phyloP scores from a whole-genome alignment of 1,284 basidiomycete species.

The Tilletia indica region DNA sequence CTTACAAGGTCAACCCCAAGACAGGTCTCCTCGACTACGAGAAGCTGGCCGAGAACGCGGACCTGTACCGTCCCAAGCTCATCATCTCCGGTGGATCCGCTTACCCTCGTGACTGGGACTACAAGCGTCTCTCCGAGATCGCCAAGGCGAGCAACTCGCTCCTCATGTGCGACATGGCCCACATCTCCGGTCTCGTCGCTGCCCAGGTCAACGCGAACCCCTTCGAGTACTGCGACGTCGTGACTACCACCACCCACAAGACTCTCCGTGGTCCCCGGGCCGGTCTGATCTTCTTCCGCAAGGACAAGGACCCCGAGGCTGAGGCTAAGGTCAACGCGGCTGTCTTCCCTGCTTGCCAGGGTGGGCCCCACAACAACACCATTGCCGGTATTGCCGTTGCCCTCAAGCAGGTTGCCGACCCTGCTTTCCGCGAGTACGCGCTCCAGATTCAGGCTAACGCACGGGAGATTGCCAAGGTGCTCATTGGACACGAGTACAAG shows the following conservation, averaged over 20 bases:
- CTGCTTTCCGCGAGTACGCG: slow-evolving; percentile 88
- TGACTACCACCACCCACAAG: slow-evolving; percentile 73
- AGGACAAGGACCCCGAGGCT: slow-evolving; percentile 80
- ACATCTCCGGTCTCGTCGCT: slow-evolving; percentile 93
- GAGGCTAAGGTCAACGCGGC: slow-evolving; percentile 96
- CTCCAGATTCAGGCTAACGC: slow-evolving; percentile 77
- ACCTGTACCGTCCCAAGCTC: slow-evolving; percentile 92
- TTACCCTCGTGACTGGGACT: slow-evolving; percentile 91
- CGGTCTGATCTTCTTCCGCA: slow-evolving; percentile 98
- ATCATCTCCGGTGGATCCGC: slow-evolving; percentile 98
- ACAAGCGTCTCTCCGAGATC: slow-evolving; percentile 71
- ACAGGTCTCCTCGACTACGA: slow-evolving; percentile 91
- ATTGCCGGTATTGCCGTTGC: slow-evolving; percentile 94
- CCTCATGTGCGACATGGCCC: slow-evolving; percentile 80
- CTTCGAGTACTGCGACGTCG: slow-evolving; percentile 92
- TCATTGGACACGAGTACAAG: slow-evolving; percentile 64
- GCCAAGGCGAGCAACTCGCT: slow-evolving; percentile 86
- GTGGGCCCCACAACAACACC: slow-evolving; percentile 98
- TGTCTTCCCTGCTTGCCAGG: slow-evolving; percentile 99
- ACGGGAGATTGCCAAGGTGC: slow-evolving; percentile 50
- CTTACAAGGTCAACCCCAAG: slow-evolving; percentile 71
- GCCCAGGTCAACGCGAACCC: slow-evolving; percentile 88
- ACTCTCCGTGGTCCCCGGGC: slow-evolving; percentile 97
- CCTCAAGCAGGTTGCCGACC: slow-evolving; percentile 88
- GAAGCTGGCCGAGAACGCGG: slow-evolving; percentile 78